phyloP scores from a whole-genome alignment of 257 asterid genomes.

The Capsicum chinense region DNA sequence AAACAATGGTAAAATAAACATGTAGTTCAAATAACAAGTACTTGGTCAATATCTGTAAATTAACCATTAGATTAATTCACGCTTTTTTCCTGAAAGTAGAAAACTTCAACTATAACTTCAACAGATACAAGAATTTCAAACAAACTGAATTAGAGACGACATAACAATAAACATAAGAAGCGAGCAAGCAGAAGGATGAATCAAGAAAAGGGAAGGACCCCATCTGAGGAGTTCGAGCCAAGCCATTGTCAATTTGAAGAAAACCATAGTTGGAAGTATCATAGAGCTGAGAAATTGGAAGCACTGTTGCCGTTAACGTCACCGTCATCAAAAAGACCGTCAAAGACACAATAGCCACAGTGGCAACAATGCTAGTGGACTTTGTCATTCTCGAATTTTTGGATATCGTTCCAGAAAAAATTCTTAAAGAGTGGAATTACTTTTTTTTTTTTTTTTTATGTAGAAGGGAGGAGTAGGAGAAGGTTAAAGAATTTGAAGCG shows the following conservation, averaged over 20 bases:
- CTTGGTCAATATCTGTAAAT: neutral
- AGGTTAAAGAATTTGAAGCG: neutral
- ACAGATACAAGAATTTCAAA: neutral
- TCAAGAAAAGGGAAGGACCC: conserved; percentile 39
- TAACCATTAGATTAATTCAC: neutral
- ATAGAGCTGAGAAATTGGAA: conserved; percentile 52
- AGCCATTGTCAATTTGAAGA: conserved; percentile 76
- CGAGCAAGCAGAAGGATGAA: neutral
- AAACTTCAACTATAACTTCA: neutral
- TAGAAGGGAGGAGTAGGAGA: neutral
- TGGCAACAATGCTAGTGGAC: neutral
- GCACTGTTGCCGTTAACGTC: conserved; percentile 41
- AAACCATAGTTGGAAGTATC: conserved; percentile 87
- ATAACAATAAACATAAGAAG: neutral
- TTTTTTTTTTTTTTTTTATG: neutral
- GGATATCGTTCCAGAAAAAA: neutral
- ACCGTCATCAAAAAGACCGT: conserved; percentile 44
- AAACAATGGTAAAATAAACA: neutral
- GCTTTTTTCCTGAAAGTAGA: neutral
- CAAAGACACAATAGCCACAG: conserved; percentile 27
- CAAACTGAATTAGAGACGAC: neutral
- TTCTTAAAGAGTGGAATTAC: neutral
- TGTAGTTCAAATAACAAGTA: neutral
- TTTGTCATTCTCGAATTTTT: neutral
- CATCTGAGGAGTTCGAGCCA: conserved; percentile 88